Evolutionary conservation across 805 yeast genomes (phyloP), one percentile per base, ranked within the genome.

Genomic region (Zygoascus biomembranicola): DNA sequence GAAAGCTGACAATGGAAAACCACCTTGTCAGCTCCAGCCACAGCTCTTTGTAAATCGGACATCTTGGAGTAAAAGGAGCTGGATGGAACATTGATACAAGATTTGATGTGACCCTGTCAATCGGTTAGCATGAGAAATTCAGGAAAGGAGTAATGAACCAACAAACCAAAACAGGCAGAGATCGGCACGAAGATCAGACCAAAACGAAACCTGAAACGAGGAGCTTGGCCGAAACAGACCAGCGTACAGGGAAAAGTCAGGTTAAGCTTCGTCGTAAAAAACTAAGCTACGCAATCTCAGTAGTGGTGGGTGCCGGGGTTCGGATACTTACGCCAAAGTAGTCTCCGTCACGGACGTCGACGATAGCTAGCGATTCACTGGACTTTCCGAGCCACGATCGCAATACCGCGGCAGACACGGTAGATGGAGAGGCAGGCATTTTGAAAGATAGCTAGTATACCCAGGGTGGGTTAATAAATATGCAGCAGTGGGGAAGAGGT

Each of bases 1-100:
- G 95, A 84, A 32, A 87, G 74, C 31, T 90, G 90, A 68, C 99
- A 92, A 66, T 94, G 97, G 70, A 92, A 94, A 0, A 94, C 85
- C 0, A 89, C 79, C 52, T 78, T 81, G 44, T 74, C 70, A 6
- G 61, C 54, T n/a, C 63, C 66, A 10, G 68, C 63, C 35, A 76
- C 64, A 43, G 68, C 58, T n/a, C 63, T 59, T 19, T 69, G 60
- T 42, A 77, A 72, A 6, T 70, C 72, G 1, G 73, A 73, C 31
- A 75, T 61, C 19, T 68, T 69, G 46, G 66, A 59, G 16, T 65
- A 62, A 57, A 85, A 74, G 18, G 70, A 64, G 1, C 71, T 63
- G 13, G 84, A 73, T 1, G 94, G 84, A 49, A 75, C 75, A 66
- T 82, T 81, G 45, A 75, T 63, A 14, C 85, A 75, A 9, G 77